Evolutionary conservation across 768 basidiomycete genomes (phyloP), one percentile per base, ranked within the genome.

Genomic region (Suillus subaureus): DNA sequence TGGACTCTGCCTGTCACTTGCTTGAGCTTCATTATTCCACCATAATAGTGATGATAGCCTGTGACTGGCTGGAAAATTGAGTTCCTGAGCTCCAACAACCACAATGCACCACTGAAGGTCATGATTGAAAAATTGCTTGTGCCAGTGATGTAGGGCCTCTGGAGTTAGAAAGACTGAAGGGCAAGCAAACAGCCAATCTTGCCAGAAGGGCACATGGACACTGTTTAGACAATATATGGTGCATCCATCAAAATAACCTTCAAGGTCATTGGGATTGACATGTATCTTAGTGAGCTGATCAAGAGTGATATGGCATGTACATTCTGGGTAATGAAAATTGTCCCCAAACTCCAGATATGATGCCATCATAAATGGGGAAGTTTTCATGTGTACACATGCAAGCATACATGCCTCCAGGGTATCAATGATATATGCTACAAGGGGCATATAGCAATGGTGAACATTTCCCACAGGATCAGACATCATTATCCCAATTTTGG

Each of bases 31-130:
- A 6, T 18, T 9, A 83, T 77, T 0, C 82, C 81, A 21, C 78
- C 74, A 18, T 69, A 66, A 61, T 81, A 83, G 26, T 77, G 77
- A 23, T 73, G 69, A 68, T 74, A 79, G 4, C 79, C 78, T 13
- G 74, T 72, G 47, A 68, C 70, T 16, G 75, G 73, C 39, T 81
- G 80, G 12, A 42, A 42, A 42, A 42, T 61, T 0, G 71, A 77
- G 69, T 63, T 83, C 79, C 1, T 61, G n/a, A 1, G 63, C 63
- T 0, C 73, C 74, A 39, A 82, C 42, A 21, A 71, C 73, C 16
- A 68, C 63, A 33, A 78, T 21, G 62, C 78, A 75, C 81, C 82
- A 83, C 54, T 15, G 75, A 68, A 45, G 43, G 43, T 45, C 8
- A 3, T 45, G 43, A 45, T 45, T 11, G 0, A 21, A 45, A 45